Conservation (phyloP, 768 basidiomycete species). For the Podaxis pistillaris region DNA sequence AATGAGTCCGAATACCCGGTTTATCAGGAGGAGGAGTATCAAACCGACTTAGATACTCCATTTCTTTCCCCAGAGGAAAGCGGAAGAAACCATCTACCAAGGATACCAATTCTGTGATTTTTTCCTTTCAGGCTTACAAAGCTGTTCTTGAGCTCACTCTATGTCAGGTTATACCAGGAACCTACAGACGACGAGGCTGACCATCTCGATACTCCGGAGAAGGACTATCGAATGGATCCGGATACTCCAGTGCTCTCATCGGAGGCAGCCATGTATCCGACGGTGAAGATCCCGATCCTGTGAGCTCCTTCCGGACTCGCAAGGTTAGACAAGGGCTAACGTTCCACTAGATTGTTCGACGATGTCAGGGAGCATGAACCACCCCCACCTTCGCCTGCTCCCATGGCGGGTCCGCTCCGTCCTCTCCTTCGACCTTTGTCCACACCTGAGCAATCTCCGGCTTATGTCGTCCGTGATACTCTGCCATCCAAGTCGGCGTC, state of each 20-base stretch:
- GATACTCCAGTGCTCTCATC: neutral
- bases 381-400: conserved; percentile 25
- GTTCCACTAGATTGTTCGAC: conserved; percentile 44
- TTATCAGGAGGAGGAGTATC: conserved; percentile 38
- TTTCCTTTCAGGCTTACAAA: neutral
- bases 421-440: conserved; percentile 52
- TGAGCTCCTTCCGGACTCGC: neutral
- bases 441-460: conserved; percentile 45
- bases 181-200: conserved; percentile 6
- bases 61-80: conserved; percentile 5
- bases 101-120: conserved; percentile 9
- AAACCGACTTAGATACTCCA: conserved; percentile 4
- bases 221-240: neutral
- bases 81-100: neutral
- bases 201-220: neutral
- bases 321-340: neutral
- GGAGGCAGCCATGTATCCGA: neutral
- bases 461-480: conserved; percentile 23
- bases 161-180: conserved; percentile 4
- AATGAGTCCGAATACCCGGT: conserved; percentile 42
- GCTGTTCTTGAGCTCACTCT: neutral
- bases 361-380: conserved; percentile 36
- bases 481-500: conserved; percentile 16
- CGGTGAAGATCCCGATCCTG: neutral
- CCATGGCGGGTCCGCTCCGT: conserved; percentile 41